Conservation (phyloP, 208 protist genomes). For the Acanthamoeba lenticulata region DNA sequence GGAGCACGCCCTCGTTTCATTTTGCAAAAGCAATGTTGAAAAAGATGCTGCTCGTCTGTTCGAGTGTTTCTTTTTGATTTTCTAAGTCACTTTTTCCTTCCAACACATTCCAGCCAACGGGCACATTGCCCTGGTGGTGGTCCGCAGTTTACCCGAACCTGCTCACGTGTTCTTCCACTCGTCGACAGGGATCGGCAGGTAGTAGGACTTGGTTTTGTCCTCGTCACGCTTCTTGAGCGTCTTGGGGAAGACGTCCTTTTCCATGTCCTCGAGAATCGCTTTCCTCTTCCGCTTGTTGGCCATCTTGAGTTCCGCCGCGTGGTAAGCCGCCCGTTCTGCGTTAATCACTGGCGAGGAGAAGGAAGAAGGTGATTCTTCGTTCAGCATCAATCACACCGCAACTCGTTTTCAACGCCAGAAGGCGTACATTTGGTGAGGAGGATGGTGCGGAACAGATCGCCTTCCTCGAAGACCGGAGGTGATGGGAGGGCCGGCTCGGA, state of each 20-base stretch:
- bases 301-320: conserved; percentile 34
- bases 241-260: conserved; percentile 26
- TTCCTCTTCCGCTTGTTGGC: conserved; percentile 29
- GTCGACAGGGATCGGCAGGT: background rate
- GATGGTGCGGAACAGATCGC: conserved; percentile 22
- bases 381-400: background rate
- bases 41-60: too few species aligned
- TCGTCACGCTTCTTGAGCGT: conserved; percentile 7
- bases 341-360: conserved; percentile 8
- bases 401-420: background rate
- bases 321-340: conserved; percentile 10
- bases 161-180: background rate
- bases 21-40: too few species aligned
- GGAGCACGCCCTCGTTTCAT: too few species aligned
- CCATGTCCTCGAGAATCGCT: conserved; percentile 31
- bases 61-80: too few species aligned
- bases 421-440: conserved; percentile 59
- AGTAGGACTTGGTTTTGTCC: conserved; percentile 37
- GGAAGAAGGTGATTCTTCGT: background rate
- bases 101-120: too few species aligned
- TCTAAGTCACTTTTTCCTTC: too few species aligned
- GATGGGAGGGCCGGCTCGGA: background rate
- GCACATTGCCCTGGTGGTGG: too few species aligned
- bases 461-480: conserved; percentile 11
- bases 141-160: too few species aligned